A percentile compares a stretch with the other conserved stretches of the same genome.
Conservation (phyloP, 768 basidiomycete genomes). For the Kwoniella pini region DNA sequence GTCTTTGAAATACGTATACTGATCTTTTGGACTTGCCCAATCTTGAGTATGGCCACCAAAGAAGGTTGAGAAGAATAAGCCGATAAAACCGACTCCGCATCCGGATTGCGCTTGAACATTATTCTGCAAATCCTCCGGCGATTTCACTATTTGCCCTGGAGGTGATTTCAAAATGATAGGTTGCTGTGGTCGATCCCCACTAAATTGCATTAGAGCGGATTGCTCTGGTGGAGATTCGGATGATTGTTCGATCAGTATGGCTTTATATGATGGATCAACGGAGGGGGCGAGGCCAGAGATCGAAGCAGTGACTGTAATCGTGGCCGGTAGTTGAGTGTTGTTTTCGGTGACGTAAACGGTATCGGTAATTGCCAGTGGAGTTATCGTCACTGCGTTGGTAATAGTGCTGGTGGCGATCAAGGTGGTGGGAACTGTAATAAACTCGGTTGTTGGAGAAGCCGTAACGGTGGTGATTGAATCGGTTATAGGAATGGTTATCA, state of each 20-base stretch:
- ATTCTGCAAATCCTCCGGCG: not conserved
- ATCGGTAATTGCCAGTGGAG: not conserved
- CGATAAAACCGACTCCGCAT: conserved; percentile 55
- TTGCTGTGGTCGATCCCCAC: not conserved
- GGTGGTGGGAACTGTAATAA: conserved; percentile 5
- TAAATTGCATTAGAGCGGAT: not conserved
- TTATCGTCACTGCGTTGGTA: conserved; percentile 8
- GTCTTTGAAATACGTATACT: conserved; percentile 74
- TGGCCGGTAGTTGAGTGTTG: not conserved
- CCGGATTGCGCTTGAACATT: not conserved
- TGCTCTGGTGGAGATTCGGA: not conserved
- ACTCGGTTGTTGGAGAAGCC: conserved; percentile 1
- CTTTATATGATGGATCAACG: not conserved
- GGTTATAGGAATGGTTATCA: conserved; percentile 13
- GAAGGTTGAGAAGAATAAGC: conserved; percentile 77
- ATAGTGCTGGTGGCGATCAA: not conserved
- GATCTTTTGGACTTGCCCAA: conserved; percentile 72
- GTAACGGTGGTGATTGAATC: not conserved
- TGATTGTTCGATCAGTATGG: not conserved
- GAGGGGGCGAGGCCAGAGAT: not conserved
- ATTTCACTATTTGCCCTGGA: not conserved
- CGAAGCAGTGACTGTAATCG: conserved; percentile 2
- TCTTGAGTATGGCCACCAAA: conserved; percentile 71
- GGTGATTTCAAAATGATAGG: conserved; percentile 8
- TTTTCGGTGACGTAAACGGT: conserved; percentile 7